A percentile compares a stretch with the other conserved stretches of the same genome.
Evolutionary conservation across 2,329 filamentous ascomycete genomes (phyloP).

Genomic region (Pestalotiopsis fici): DNA sequence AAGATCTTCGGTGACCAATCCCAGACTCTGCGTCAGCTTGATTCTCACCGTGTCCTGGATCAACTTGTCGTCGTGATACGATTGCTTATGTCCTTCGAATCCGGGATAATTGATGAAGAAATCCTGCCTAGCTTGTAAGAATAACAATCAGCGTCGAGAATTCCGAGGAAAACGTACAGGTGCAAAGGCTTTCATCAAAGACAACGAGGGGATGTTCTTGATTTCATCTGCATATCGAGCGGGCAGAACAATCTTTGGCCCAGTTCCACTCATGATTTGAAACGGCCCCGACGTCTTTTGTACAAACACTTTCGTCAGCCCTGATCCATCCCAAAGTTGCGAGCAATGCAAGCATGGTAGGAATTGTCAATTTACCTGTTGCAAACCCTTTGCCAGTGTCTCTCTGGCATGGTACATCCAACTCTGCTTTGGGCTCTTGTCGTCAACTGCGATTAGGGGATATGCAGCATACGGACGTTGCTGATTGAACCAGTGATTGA

Average conservation of each 20-base stretch:
- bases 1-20: background rate
- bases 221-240: background rate
- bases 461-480: background rate
- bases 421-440: background rate
- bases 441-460: background rate
- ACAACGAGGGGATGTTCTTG: background rate
- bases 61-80: background rate
- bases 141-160: background rate
- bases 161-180: background rate
- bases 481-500: background rate
- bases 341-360: background rate
- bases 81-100: background rate
- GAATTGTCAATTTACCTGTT: background rate
- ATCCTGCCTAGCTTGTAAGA: background rate
- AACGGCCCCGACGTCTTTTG: background rate
- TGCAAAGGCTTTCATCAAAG: background rate
- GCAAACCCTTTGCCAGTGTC: background rate
- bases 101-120: slow-evolving; percentile 2
- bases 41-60: background rate
- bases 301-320: background rate
- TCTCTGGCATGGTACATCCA: background rate
- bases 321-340: background rate
- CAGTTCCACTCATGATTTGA: background rate
- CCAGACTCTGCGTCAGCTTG: background rate
- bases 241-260: background rate